Base-by-base conservation (phyloP, 1,139 yeast genomes). In the Geotrichum bryndzae region DNA sequence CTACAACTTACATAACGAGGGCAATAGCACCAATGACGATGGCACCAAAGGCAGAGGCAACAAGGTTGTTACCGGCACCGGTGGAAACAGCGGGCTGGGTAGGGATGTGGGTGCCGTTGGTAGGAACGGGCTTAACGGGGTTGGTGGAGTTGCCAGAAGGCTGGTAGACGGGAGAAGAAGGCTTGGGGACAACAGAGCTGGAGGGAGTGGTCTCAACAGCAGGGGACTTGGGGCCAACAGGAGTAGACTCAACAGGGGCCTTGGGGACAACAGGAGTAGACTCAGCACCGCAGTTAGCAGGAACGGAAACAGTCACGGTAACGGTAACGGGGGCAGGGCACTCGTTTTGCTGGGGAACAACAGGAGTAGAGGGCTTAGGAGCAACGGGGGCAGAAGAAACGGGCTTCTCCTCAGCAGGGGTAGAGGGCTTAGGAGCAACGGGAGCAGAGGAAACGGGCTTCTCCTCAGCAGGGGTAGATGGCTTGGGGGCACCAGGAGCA, bases 91-190 rank as follows among this genome's bases (percentile, higher is more conserved):
- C 46, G 29, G 50, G 13, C 22, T 33, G 45, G 45, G 41, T 25
- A n/a, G 51, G 38, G 18, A 25, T 13, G 57, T 50, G 22, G 23
- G 52, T 35, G 35, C 25, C 23, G 25, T 35, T 46, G 31, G 58
- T 11, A 45, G 23, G 35, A 48, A 53, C 54, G 50, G 57, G 35
- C 59, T 57, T 57, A 56, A 50, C 35, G 27, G 54, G 54, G 33
- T 18, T 13, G 11, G 57, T 45, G 10, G 58, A 53, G 45, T 61
- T 53, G 18, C 25, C 22, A 29, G 38, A n/a, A 27, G 23, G 27
- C n/a, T 53, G 38, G 41, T 13, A 54, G 56, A 25, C 59, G 51
- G 41, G 41, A 45, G 7, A 38, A 41, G 46, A 41, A n/a, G 46
- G 7, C 46, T 41, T 41, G 46, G 46, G 31, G 25, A 45, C 7